Conservation (phyloP, 495 filamentous ascomycete genomes). For the Podospora sp. region DNA sequence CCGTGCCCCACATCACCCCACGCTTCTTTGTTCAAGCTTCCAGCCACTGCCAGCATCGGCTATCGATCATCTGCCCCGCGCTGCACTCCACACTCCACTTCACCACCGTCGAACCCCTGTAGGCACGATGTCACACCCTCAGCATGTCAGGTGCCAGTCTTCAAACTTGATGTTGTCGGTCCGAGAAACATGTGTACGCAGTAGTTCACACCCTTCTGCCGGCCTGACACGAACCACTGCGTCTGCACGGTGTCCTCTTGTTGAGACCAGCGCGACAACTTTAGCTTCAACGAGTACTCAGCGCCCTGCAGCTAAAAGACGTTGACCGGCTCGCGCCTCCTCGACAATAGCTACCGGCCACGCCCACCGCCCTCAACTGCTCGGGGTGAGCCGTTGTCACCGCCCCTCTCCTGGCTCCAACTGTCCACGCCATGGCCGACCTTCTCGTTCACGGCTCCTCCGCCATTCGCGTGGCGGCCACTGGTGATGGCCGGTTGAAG, state of each 20-base stretch:
- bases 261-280: background rate
- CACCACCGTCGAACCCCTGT: background rate
- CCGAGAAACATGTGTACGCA: background rate
- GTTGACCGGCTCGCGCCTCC: background rate
- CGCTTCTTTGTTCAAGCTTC: conserved; percentile 21
- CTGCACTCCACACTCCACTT: background rate
- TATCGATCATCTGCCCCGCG: conserved; percentile 17
- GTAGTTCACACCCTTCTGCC: background rate
- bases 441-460: conserved; percentile 28
- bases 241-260: background rate
- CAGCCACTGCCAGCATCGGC: conserved; percentile 12
- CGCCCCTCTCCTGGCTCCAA: background rate
- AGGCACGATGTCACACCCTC: background rate
- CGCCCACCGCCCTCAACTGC: background rate
- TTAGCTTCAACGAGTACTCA: conserved; percentile 4
- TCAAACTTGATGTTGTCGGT: background rate
- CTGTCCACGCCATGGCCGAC: conserved; percentile 28
- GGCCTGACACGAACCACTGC: background rate
- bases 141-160: conserved; percentile 12
- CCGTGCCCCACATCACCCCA: conserved; percentile 1
- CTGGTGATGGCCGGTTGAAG: conserved; percentile 17
- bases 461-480: conserved; percentile 18
- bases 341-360: background rate
- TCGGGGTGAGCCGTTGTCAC: background rate
- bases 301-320: background rate